Base-by-base conservation (phyloP, 2,329 filamentous ascomycete genomes). In the Cladosporium sp. region DNA sequence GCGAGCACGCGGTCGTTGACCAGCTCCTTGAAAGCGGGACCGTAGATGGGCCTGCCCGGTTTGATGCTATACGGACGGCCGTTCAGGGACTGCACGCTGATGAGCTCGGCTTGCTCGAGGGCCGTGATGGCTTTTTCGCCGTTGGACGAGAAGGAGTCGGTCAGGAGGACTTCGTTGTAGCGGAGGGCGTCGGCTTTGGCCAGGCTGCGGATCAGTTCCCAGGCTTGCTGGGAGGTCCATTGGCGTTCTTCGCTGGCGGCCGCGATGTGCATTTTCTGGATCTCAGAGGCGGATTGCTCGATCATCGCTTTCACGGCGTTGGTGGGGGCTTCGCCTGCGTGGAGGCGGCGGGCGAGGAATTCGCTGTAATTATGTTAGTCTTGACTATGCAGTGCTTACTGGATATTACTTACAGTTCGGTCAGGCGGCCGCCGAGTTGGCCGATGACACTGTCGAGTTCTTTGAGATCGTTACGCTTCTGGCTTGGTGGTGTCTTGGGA, bases 221-320 rank as follows among this genome's bases (percentile, higher is more conserved):
- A 97, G 0, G 89, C 92, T 72, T 97, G 93, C 63, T 93, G 85
- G 4, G 83, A 76, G 0, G 84, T 88, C 88, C 89, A 97, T 48
- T 80, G 80, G 24, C 80, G 79, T 2, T 74, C 72, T 44, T 80
- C 80, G 40, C 83, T 80, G 19, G 70, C 66, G 38, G 76, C 63
- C 3, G 95, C 75, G 24, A 99, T 80, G 71, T 91, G 97, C 78
- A 96, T 90, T 64, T 96, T 95, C 54, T 96, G 73, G 42, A 97
- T 91, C 64, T 97, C 93, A 0, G 88, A 88, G 1, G 90, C 88
- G 15, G 86, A 87, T 64, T 96, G 89, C 49, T 89, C 84, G 48
- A 96, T 86, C 55, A 99, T 97, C 57, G 96, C 90, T 18, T 83
- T 76, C 2, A 96, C 85, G 2, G 93, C 93, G 58, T 86, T 79